Conservation (phyloP, 371 early-diverging fungal species). For the Mucor indicus region DNA sequence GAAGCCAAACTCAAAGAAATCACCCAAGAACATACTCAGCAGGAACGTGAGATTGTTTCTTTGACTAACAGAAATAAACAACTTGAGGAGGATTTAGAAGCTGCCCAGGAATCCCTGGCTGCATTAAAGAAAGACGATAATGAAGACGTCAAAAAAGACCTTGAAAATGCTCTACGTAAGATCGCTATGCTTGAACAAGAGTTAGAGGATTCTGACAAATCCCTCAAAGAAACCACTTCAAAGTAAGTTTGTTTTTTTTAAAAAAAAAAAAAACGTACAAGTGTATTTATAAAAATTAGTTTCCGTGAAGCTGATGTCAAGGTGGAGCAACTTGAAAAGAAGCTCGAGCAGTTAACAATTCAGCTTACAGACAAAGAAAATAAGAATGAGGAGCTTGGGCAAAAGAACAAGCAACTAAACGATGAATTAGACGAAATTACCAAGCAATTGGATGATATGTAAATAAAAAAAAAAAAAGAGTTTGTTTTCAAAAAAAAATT, state of each 20-base stretch:
- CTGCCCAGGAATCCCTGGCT: conserved; percentile 57
- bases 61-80: conserved; percentile 63
- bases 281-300: conserved; percentile 29
- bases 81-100: conserved; percentile 65
- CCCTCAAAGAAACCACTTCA: conserved; percentile 64
- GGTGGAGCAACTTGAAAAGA: conserved; percentile 79
- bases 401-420: conserved; percentile 58
- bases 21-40: conserved; percentile 55
- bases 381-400: conserved; percentile 59
- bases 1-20: conserved; percentile 59
- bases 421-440: conserved; percentile 69
- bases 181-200: conserved; percentile 65
- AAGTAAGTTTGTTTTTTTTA: conserved; percentile 50
- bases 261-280: neutral
- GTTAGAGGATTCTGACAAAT: conserved; percentile 64
- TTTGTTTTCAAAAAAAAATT: too few species aligned
- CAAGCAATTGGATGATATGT: conserved; percentile 69
- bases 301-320: conserved; percentile 76
- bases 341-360: conserved; percentile 64
- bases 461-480: conserved; percentile 18
- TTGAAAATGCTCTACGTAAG: conserved; percentile 61
- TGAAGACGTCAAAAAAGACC: conserved; percentile 62
- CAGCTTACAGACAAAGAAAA: conserved; percentile 57
- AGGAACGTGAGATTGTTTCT: conserved; percentile 74
- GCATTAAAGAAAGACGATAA: conserved; percentile 59